Evolutionary conservation across 129 eudicot species (phyloP).

Genomic region (Mikania micrantha): DNA sequence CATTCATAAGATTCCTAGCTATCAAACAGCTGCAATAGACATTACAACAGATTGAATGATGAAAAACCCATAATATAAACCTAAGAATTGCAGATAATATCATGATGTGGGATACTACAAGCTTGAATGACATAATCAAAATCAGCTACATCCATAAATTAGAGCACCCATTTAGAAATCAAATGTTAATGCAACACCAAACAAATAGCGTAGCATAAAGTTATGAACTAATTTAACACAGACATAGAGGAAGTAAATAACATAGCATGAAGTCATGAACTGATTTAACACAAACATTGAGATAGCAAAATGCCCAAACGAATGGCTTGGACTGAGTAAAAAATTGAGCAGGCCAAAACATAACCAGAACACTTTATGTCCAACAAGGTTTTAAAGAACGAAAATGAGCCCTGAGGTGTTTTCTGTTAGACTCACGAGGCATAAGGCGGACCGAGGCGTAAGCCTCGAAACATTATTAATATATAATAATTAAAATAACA

Average conservation of each 20-base stretch:
- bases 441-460: too few species aligned
- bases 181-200: neutral
- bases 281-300: neutral
- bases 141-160: neutral
- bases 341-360: neutral
- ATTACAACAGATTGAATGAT: neutral
- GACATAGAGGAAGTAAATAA: neutral
- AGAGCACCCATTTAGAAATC: neutral
- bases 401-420: too few species aligned
- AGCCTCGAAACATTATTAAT: too few species aligned
- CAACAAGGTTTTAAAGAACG: too few species aligned
- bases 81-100: neutral
- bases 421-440: too few species aligned
- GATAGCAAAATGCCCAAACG: neutral
- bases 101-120: neutral
- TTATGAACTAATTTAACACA: neutral
- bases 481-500: too few species aligned
- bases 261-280: neutral
- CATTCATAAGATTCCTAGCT: conserved; percentile 88
- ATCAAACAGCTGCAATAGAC: conserved; percentile 78
- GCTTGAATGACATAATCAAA: neutral
- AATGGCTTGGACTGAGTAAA: neutral
- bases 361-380: neutral
- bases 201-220: neutral
- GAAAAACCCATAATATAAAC: neutral